Percentiles rank a stretch among this genome's conserved stretches.
Evolutionary conservation across 495 filamentous ascomycete genomes (phyloP).

Genomic region (Parachaetomium inaequale): DNA sequence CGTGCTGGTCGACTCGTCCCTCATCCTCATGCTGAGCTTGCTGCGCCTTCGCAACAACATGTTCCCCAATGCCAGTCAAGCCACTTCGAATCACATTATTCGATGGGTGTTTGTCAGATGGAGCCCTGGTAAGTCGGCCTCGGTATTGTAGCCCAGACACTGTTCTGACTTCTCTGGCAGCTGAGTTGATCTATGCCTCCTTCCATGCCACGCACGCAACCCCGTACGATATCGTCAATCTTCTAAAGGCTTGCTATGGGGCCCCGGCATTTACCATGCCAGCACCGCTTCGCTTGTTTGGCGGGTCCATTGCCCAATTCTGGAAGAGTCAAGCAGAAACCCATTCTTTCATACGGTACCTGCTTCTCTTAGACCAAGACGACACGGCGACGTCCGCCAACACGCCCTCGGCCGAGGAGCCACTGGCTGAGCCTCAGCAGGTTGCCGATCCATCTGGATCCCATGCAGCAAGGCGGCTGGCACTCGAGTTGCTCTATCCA

Average conservation of each 20-base stretch:
- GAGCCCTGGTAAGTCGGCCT: slow-evolving; percentile 57
- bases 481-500: slow-evolving; percentile 47
- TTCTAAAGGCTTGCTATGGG: slow-evolving; percentile 46
- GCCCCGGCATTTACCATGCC: slow-evolving; percentile 26
- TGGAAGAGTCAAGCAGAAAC: slow-evolving; percentile 29
- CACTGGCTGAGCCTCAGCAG: slow-evolving; percentile 12
- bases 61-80: slow-evolving; percentile 60
- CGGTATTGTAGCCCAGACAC: not conserved
- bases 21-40: slow-evolving; percentile 68
- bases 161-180: slow-evolving; percentile 21
- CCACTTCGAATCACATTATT: slow-evolving; percentile 64
- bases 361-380: slow-evolving; percentile 38
- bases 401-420: slow-evolving; percentile 2
- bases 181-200: slow-evolving; percentile 40
- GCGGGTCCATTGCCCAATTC: slow-evolving; percentile 36
- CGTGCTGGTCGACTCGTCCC: slow-evolving; percentile 69
- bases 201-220: slow-evolving; percentile 40
- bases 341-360: slow-evolving; percentile 36
- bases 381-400: not conserved
- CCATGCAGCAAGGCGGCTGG: slow-evolving; percentile 43
- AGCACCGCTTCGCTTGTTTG: slow-evolving; percentile 33
- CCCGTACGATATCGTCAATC: slow-evolving; percentile 42
- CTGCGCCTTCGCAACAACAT: slow-evolving; percentile 56
- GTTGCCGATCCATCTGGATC: slow-evolving; percentile 36
- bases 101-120: slow-evolving; percentile 78